These are phyloP conservation scores for Crithidia expoeki DNA, from an alignment of 208 protist genomes.

Conservation along the genomic window DNA sequence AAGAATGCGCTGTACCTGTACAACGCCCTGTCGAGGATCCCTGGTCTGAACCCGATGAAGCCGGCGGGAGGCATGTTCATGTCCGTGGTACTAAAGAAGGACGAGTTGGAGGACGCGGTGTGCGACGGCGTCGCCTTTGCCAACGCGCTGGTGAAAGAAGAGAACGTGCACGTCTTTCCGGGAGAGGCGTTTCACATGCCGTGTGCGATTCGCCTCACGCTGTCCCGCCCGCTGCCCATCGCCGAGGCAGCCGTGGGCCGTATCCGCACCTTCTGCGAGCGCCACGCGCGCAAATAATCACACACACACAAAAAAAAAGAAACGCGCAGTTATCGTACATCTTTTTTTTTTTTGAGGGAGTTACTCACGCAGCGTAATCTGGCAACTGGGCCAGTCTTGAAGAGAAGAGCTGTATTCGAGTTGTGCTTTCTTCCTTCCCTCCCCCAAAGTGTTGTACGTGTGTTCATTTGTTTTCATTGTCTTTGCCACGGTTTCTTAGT, in stretches of 20 bases:
- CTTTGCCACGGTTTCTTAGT: no score
- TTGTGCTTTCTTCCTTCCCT: no score
- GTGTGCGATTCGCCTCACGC: conserved; percentile 74
- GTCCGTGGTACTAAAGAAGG: conserved; percentile 79
- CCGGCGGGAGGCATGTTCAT: conserved; percentile 93
- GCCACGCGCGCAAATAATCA: conserved; percentile 28
- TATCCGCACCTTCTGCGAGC: conserved; percentile 72
- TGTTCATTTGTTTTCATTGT: no score
- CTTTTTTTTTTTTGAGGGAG: conserved; percentile 6
- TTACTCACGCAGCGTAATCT: not conserved
- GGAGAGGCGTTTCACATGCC: conserved; percentile 79
- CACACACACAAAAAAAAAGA: not conserved
- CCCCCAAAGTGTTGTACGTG: no score
- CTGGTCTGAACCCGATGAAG: conserved; percentile 27
- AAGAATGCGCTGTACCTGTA: conserved; percentile 36
- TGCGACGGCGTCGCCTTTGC: conserved; percentile 75
- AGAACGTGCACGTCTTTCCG: conserved; percentile 90
- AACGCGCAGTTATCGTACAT: no score
- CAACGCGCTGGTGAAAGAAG: conserved; percentile 67
- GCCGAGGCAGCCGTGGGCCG: conserved; percentile 72
- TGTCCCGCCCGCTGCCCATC: conserved; percentile 72
- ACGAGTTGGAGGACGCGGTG: conserved; percentile 59
- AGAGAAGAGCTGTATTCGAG: no score
- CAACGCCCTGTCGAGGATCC: conserved; percentile 25
- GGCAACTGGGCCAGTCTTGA: not conserved